Evolutionary conservation across 441 rosid species (phyloP).

Genomic region (Adansonia rubrostipa): DNA sequence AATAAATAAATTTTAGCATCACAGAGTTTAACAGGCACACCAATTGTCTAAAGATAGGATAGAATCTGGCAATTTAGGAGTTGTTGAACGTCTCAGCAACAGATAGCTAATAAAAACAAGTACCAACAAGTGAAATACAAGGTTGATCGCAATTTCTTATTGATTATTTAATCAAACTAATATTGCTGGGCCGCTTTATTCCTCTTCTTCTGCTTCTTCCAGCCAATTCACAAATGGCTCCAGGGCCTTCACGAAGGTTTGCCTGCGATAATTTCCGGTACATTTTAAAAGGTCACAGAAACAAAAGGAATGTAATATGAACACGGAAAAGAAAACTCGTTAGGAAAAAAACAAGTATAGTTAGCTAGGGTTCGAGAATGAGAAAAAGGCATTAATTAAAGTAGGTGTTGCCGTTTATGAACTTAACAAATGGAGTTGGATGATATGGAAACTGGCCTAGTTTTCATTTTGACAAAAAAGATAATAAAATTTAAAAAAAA

Average conservation of each 20-base stretch:
- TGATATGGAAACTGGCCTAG: not conserved
- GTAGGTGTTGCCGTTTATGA: not conserved
- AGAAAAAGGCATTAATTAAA: not conserved
- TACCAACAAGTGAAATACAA: not conserved
- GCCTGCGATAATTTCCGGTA: conserved; percentile 50
- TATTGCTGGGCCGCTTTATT: conserved; percentile 33
- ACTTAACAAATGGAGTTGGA: not conserved
- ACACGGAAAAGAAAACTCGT: not conserved
- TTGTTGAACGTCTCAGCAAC: conserved; percentile 20
- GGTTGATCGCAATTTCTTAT: not conserved
- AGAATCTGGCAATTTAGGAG: conserved; percentile 24
- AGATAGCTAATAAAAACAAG: conserved; percentile 10
- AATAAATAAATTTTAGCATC: conserved; percentile 17
- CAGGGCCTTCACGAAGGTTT: conserved; percentile 85
- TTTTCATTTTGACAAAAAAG: not conserved
- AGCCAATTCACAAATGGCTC: conserved; percentile 97
- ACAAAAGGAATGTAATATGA: not conserved
- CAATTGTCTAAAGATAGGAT: conserved; percentile 6
- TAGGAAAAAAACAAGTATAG: not conserved
- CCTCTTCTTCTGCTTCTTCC: conserved; percentile 98
- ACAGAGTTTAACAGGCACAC: conserved; percentile 22
- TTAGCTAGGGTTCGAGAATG: not conserved
- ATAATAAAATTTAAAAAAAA: not conserved
- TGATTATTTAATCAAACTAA: not conserved
- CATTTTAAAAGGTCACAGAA: not conserved